Evolutionary conservation across 2,329 filamentous ascomycete genomes (phyloP).

Genomic region (Trichoderma sp.): DNA sequence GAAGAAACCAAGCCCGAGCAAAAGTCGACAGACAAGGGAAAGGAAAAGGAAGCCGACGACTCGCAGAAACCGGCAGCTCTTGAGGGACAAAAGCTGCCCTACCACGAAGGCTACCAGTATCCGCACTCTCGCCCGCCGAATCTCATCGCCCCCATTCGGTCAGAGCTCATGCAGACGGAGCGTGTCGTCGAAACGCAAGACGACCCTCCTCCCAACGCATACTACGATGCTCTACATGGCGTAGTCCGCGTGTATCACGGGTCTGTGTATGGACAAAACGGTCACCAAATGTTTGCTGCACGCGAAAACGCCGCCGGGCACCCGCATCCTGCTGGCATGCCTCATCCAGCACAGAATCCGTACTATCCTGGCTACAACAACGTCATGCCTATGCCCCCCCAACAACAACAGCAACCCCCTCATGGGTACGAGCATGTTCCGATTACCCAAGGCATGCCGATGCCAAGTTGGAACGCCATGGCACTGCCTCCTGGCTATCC

Average conservation of each 20-base stretch:
- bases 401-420: background rate
- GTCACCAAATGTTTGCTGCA: conserved; percentile 52
- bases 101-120: conserved; percentile 36
- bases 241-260: conserved; percentile 62
- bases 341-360: conserved; percentile 48
- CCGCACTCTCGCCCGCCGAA: conserved; percentile 46
- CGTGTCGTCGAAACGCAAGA: conserved; percentile 55
- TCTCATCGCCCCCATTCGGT: conserved; percentile 51
- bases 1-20: background rate
- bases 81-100: conserved; percentile 22
- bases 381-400: conserved; percentile 28
- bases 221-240: conserved; percentile 56
- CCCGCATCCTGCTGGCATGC: conserved; percentile 45
- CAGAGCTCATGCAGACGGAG: conserved; percentile 57
- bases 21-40: background rate
- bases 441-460: conserved; percentile 39
- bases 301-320: conserved; percentile 38
- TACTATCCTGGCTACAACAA: conserved; percentile 47
- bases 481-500: conserved; percentile 33
- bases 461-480: conserved; percentile 33
- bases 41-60: conserved; percentile 12
- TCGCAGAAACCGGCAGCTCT: background rate
- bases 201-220: conserved; percentile 62
- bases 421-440: conserved; percentile 36
- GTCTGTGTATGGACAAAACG: conserved; percentile 53